Percentiles rank a stretch among this genome's conserved stretches.
Evolutionary conservation across 73 alveolate species (phyloP).

Genomic region (Paramecium sonneborni): DNA sequence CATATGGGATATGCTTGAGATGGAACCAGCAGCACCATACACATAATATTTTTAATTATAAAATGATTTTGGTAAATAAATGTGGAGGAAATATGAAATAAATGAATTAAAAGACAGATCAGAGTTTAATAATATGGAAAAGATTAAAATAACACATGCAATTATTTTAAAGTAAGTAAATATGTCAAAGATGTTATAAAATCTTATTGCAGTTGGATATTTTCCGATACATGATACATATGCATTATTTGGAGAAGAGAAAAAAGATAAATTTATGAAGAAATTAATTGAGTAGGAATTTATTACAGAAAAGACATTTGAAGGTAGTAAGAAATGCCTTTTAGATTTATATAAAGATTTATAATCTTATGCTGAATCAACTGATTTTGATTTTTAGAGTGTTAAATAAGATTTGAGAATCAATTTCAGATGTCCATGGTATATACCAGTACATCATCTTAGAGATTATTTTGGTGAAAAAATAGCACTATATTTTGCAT

Average conservation of each 20-base stretch:
- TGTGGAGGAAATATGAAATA: slow-evolving; percentile 67
- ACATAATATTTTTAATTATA: slow-evolving; percentile 1
- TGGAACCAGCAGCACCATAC: slow-evolving; percentile 62
- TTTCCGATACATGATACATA: slow-evolving; percentile 63
- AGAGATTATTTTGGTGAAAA: slow-evolving; percentile 66
- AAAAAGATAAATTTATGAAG: slow-evolving; percentile 4
- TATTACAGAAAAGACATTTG: background rate
- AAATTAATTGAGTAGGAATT: slow-evolving; percentile 12
- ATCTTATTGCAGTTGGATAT: background rate
- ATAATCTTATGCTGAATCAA: slow-evolving; percentile 47
- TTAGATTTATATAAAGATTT: background rate
- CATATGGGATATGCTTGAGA: background rate
- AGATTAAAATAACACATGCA: slow-evolving; percentile 49
- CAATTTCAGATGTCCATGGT: slow-evolving; percentile 52
- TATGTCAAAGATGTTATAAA: background rate
- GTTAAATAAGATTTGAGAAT: slow-evolving; percentile 35
- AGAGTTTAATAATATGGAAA: slow-evolving; percentile 58
- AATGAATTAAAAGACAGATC: slow-evolving; percentile 61
- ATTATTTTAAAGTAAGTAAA: slow-evolving; percentile 28
- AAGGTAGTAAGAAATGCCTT: slow-evolving; percentile 10
- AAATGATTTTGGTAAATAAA: slow-evolving; percentile 46
- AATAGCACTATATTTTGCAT: slow-evolving; percentile 50
- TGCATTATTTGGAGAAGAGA: slow-evolving; percentile 39
- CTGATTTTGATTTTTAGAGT: slow-evolving; percentile 61
- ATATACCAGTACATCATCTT: slow-evolving; percentile 37